Conservation (phyloP, 345 rosid genomes). For the Rhodamnia rubescens region DNA sequence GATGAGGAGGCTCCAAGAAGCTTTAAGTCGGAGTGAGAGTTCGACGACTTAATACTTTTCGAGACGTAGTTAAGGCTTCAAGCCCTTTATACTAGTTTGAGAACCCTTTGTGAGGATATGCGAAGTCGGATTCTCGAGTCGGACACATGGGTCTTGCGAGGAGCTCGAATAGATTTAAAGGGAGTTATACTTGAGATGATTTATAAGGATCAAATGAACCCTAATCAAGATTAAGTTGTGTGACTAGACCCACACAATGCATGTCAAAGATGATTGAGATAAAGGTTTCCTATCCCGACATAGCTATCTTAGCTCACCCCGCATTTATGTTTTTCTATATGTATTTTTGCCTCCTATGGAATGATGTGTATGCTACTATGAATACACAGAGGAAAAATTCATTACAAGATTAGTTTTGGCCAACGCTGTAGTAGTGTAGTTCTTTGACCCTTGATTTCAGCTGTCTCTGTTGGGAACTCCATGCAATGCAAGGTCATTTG, state of each 20-base stretch:
- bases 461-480: neutral
- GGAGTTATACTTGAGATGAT: neutral
- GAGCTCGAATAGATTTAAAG: too few relatives aligned
- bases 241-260: neutral
- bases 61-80: neutral
- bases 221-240: neutral
- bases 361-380: neutral
- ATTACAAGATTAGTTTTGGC: neutral
- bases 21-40: fast-evolving
- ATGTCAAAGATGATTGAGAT: neutral
- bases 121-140: neutral
- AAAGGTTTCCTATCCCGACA: too few relatives aligned
- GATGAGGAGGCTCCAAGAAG: neutral
- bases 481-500: neutral
- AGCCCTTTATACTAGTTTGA: neutral
- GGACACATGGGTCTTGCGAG: neutral
- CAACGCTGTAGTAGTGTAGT: neutral
- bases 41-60: neutral
- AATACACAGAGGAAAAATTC: neutral
- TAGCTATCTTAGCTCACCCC: too few relatives aligned
- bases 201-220: neutral
- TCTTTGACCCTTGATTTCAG: neutral
- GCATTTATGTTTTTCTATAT: neutral
- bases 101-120: neutral
- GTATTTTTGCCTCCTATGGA: neutral